These are phyloP conservation scores for Saccharomycopsis crataegensis DNA, from an alignment of 1,139 yeast species.

Conservation along the genomic window DNA sequence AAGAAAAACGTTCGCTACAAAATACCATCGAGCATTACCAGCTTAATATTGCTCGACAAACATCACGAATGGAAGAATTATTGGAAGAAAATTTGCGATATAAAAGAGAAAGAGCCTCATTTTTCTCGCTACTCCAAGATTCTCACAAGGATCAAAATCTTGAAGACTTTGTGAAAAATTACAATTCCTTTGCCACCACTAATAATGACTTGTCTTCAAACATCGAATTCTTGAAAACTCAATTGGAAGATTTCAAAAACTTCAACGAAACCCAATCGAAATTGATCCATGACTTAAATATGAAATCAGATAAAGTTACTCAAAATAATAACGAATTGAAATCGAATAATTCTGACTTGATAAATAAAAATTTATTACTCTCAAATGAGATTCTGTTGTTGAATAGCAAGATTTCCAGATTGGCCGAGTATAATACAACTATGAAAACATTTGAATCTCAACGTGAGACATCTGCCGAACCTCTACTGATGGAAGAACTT, in stretches of 20 bases:
- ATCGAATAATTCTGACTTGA: neutral
- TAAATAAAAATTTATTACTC: neutral
- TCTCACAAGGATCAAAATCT: neutral
- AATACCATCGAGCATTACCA: neutral
- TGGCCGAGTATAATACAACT: neutral
- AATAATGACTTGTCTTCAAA: neutral
- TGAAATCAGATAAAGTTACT: neutral
- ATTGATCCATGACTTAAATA: neutral
- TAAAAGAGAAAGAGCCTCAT: constrained; percentile 1
- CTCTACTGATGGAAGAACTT: neutral
- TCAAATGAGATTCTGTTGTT: neutral
- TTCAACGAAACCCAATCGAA: neutral
- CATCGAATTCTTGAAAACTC: neutral
- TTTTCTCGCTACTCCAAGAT: neutral
- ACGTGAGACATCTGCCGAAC: neutral
- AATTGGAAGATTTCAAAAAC: neutral
- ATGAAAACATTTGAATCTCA: neutral
- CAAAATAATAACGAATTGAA: neutral
- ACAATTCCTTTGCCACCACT: neutral
- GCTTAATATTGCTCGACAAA: neutral
- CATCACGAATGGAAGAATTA: neutral
- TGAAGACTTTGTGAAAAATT: neutral
- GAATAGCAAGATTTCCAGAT: neutral
- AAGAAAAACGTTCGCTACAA: constrained; percentile 4
- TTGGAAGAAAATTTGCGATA: neutral